Percentiles rank a stretch among this genome's conserved stretches.
Conservation (phyloP, 345 rosid genomes). For the Xanthoceras sorbifolium region DNA sequence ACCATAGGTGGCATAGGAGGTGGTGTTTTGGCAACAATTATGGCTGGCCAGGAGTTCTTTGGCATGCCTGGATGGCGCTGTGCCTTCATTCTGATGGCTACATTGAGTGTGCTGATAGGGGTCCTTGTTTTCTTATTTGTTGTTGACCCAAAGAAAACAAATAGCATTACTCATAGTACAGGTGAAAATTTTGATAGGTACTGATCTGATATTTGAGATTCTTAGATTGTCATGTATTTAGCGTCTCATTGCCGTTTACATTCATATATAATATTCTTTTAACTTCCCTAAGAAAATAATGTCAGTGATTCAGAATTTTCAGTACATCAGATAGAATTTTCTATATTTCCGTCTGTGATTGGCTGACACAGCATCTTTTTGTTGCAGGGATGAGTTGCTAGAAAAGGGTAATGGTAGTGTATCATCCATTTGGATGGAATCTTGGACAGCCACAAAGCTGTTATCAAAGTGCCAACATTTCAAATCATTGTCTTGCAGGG, state of each 20-base stretch:
- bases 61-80: conserved; percentile 92
- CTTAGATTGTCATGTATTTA: background rate
- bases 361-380: conserved; percentile 16
- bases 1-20: conserved; percentile 92
- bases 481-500: conserved; percentile 90
- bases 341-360: background rate
- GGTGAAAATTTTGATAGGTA: conserved; percentile 38
- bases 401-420: conserved; percentile 38
- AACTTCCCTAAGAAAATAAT: no score
- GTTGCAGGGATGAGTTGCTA: conserved; percentile 55
- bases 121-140: conserved; percentile 77
- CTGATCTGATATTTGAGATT: background rate
- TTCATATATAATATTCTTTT: background rate
- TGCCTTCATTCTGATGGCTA: conserved; percentile 89
- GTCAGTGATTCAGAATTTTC: no score
- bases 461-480: conserved; percentile 75
- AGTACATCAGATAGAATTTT: no score
- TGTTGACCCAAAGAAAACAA: conserved; percentile 62
- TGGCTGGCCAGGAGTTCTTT: conserved; percentile 83
- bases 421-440: conserved; percentile 68
- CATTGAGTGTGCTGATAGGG: conserved; percentile 70
- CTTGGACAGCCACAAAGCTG: conserved; percentile 74
- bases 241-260: background rate
- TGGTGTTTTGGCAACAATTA: conserved; percentile 88
- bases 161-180: conserved; percentile 12